Conservation (phyloP, 148 eudicot species). For the Simmondsia chinensis region DNA sequence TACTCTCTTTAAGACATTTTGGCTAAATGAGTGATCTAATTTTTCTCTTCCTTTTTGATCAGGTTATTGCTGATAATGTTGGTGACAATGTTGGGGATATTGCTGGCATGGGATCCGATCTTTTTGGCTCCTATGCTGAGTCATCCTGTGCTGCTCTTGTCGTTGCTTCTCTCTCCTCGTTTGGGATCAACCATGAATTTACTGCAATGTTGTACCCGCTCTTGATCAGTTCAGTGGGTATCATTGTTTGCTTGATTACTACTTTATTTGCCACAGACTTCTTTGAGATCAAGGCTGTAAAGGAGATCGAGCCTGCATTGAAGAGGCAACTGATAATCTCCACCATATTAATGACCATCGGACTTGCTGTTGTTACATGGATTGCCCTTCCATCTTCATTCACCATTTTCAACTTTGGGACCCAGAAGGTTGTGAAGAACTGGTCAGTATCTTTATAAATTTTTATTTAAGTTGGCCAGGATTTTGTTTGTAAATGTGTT, state of each 20-base stretch:
- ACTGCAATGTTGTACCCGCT: constrained; percentile 79
- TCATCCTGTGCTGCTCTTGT: constrained; percentile 94
- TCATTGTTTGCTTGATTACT: constrained; percentile 76
- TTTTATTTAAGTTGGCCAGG: background rate
- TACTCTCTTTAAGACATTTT: background rate
- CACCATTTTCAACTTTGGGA: constrained; percentile 76
- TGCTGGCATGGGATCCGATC: constrained; percentile 98
- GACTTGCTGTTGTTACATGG: constrained; percentile 55
- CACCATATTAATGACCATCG: constrained; percentile 73
- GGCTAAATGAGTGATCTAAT: background rate
- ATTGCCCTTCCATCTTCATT: constrained; percentile 70
- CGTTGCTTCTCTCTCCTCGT: constrained; percentile 87
- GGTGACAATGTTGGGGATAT: constrained; percentile 98
- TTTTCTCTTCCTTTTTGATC: constrained; percentile 2
- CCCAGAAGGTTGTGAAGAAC: constrained; percentile 72
- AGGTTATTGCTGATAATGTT: constrained; percentile 98
- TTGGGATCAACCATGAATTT: constrained; percentile 68
- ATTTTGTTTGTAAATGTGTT: background rate
- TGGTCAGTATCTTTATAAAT: constrained; percentile 34
- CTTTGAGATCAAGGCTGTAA: constrained; percentile 78
- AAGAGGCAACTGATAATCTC: constrained; percentile 82
- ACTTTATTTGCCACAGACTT: constrained; percentile 88
- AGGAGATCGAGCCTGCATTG: constrained; percentile 79
- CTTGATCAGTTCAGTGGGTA: constrained; percentile 68
- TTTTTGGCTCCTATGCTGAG: constrained; percentile 93